Evolutionary conservation across 805 yeast genomes (phyloP).

Genomic region (Saturnispora gosingensis): DNA sequence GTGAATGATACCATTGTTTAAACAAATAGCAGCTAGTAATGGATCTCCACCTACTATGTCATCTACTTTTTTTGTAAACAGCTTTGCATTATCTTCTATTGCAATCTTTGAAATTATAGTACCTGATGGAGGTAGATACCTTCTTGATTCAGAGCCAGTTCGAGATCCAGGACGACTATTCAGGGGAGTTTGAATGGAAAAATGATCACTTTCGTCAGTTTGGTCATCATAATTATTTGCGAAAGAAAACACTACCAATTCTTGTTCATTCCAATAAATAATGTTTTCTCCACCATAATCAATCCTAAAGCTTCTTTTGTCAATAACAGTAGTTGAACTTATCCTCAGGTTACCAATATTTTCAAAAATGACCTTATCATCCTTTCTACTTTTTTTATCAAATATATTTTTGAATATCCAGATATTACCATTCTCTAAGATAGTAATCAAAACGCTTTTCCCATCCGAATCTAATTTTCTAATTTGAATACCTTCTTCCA

Average conservation of each 20-base stretch:
- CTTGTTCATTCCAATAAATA: slow-evolving; percentile 14
- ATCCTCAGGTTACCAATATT: slow-evolving; percentile 7
- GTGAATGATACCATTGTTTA: slow-evolving; percentile 33
- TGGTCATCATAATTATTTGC: neutral
- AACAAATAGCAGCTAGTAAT: slow-evolving; percentile 24
- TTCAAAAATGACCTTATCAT: slow-evolving; percentile 5
- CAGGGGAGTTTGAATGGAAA: slow-evolving; percentile 8
- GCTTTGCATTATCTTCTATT: slow-evolving; percentile 18
- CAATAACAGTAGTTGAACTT: neutral
- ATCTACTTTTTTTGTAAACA: slow-evolving; percentile 11
- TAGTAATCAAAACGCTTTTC: slow-evolving; percentile 18
- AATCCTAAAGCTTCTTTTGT: slow-evolving; percentile 15
- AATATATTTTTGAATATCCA: slow-evolving; percentile 17
- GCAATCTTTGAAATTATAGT: slow-evolving; percentile 16
- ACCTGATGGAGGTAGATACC: slow-evolving; percentile 1
- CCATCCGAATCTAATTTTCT: slow-evolving; percentile 24
- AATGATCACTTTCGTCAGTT: neutral
- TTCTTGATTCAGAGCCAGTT: slow-evolving; percentile 4
- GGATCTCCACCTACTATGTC: slow-evolving; percentile 25
- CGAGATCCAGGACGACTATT: neutral
- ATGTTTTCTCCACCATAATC: slow-evolving; percentile 27
- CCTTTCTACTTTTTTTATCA: slow-evolving; percentile 5
- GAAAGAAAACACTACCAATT: slow-evolving; percentile 19
- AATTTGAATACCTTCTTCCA: slow-evolving; percentile 7
- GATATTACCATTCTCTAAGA: slow-evolving; percentile 20